phyloP scores from a whole-genome alignment of 2,329 filamentous ascomycete genomes.

The Penicillium sp. region DNA sequence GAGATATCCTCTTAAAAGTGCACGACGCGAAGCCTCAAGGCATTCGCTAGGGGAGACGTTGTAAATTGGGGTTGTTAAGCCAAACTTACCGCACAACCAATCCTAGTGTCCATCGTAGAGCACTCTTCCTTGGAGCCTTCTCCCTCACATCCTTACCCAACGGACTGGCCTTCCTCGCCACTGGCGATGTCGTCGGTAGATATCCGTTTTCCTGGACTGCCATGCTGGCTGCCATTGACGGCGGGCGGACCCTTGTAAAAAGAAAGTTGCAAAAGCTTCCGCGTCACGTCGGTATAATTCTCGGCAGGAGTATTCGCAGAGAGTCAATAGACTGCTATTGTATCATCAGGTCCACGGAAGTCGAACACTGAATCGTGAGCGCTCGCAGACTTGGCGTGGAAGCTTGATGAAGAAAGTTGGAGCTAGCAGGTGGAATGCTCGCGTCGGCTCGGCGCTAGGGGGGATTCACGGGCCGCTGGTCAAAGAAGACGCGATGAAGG shows the following conservation, averaged over 20 bases:
- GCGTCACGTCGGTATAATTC: not conserved
- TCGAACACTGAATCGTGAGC: not conserved
- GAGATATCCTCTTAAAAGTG: not conserved
- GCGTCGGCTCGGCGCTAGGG: constrained; percentile 28
- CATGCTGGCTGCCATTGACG: constrained; percentile 27
- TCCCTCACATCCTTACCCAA: constrained; percentile 8
- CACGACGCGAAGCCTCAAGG: not conserved
- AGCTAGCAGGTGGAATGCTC: constrained; percentile 24
- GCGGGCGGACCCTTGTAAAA: constrained; percentile 13
- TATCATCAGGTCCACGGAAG: constrained; percentile 3
- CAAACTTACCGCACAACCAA: constrained; percentile 38
- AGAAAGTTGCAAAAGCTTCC: constrained; percentile 5
- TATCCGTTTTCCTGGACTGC: constrained; percentile 32
- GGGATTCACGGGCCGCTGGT: constrained; percentile 25
- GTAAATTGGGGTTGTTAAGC: not conserved
- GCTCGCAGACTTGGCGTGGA: not conserved
- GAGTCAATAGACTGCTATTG: constrained; percentile 1
- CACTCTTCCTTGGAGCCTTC: constrained; percentile 22
- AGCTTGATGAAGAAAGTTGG: constrained; percentile 15
- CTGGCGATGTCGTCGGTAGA: constrained; percentile 17
- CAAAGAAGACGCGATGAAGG: constrained; percentile 9
- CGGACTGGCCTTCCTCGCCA: constrained; percentile 14
- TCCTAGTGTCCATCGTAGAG: constrained; percentile 39
- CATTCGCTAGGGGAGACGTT: not conserved
- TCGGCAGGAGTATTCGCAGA: not conserved